These are phyloP conservation scores for Lipomyces yamanashiensis DNA, from an alignment of 805 yeast genomes.

Conservation along the genomic window DNA sequence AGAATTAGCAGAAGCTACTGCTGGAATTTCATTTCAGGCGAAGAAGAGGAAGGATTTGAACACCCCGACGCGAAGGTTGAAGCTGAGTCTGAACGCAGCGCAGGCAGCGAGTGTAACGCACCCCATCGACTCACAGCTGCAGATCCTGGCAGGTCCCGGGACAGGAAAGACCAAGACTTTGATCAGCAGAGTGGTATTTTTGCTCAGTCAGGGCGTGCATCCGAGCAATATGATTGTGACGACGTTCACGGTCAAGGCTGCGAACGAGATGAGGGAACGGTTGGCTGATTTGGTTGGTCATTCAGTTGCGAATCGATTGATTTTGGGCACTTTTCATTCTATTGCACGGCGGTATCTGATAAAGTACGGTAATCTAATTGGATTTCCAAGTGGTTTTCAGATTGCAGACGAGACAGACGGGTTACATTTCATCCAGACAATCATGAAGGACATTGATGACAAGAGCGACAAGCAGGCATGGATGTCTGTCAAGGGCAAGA, in stretches of 20 bases:
- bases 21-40: background rate
- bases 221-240: constrained; percentile 78
- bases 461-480: constrained; percentile 15
- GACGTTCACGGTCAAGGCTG: constrained; percentile 92
- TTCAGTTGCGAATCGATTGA: constrained; percentile 49
- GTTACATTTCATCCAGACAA: constrained; percentile 46
- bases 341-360: constrained; percentile 67
- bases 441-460: constrained; percentile 43
- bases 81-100: constrained; percentile 45
- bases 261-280: constrained; percentile 78
- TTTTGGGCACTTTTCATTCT: constrained; percentile 90
- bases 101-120: constrained; percentile 54
- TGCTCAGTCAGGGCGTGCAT: constrained; percentile 56
- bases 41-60: background rate
- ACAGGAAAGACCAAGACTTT: constrained; percentile 79
- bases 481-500: constrained; percentile 1
- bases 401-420: constrained; percentile 73
- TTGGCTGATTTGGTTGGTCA: constrained; percentile 45
- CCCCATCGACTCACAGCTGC: constrained; percentile 51
- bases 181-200: constrained; percentile 66
- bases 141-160: constrained; percentile 69
- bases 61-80: constrained; percentile 18
- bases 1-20: background rate
- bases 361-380: constrained; percentile 58
- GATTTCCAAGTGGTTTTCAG: constrained; percentile 47